Evolutionary conservation across 345 rosid genomes (phyloP).

Genomic region (Salix exigua): DNA sequence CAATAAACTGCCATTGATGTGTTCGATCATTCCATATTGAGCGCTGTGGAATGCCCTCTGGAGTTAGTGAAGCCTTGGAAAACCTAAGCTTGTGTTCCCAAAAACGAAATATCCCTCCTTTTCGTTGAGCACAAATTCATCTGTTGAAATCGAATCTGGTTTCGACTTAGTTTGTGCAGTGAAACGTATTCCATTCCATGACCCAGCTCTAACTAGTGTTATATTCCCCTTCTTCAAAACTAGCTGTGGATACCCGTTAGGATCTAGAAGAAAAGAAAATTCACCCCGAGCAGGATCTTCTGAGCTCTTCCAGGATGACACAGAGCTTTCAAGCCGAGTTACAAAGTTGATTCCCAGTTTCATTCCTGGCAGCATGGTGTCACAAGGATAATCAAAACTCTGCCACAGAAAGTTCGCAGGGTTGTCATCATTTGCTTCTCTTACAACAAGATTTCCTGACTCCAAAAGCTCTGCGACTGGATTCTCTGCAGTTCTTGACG

Average conservation of each 20-base stretch:
- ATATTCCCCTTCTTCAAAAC: background rate
- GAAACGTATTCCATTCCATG: background rate
- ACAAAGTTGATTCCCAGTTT: too few species aligned
- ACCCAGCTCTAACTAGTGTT: background rate
- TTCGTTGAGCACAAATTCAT: background rate
- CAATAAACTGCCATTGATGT: background rate
- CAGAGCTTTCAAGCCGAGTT: too few species aligned
- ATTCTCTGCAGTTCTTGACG: background rate
- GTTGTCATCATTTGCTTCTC: background rate
- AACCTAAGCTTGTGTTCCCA: background rate
- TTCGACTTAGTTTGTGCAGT: background rate
- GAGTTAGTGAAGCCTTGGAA: background rate
- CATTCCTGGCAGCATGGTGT: background rate
- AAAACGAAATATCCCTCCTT: background rate
- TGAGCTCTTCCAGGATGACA: background rate
- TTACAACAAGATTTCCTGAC: too few species aligned
- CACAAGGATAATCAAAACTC: background rate
- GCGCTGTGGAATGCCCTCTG: background rate
- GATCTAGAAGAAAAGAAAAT: background rate
- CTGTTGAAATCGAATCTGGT: background rate
- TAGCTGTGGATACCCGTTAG: background rate
- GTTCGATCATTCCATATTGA: background rate
- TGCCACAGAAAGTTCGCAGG: slow-evolving; percentile 6
- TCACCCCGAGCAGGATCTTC: background rate
- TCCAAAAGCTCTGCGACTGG: slow-evolving; percentile 8